These are phyloP conservation scores for Boletus rubropictus DNA, from an alignment of 768 basidiomycete genomes.

Conservation along the genomic window DNA sequence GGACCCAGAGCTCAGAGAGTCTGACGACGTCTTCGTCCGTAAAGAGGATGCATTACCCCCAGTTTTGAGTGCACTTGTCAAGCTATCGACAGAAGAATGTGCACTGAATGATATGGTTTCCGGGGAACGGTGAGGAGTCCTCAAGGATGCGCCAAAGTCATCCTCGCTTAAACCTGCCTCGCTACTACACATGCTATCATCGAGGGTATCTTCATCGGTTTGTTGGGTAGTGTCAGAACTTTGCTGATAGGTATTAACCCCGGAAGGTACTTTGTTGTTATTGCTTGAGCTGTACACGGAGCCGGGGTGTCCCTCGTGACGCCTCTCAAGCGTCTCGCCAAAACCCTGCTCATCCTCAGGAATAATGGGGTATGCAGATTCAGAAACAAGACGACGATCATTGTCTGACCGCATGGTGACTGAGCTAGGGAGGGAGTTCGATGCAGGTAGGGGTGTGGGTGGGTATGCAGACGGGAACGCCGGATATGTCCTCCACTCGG, in stretches of 20 bases:
- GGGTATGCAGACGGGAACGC: slow-evolving; percentile 76
- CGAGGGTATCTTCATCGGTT: slow-evolving; percentile 19
- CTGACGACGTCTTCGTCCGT: slow-evolving; percentile 38
- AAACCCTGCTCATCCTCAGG: slow-evolving; percentile 56
- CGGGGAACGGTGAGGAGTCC: slow-evolving; percentile 46
- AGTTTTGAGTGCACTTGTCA: slow-evolving; percentile 35
- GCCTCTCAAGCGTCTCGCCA: slow-evolving; percentile 62
- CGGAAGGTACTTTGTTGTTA: slow-evolving; percentile 29
- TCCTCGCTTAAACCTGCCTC: slow-evolving; percentile 37
- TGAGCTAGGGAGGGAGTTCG: slow-evolving; percentile 29
- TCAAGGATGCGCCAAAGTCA: slow-evolving; percentile 60
- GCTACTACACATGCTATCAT: slow-evolving; percentile 25
- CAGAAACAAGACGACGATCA: slow-evolving; percentile 3
- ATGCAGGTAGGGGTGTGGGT: slow-evolving; percentile 51
- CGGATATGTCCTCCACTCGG: slow-evolving; percentile 72
- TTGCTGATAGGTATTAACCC: slow-evolving; percentile 34
- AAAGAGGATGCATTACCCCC: slow-evolving; percentile 35
- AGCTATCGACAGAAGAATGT: slow-evolving; percentile 23
- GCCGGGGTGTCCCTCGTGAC: slow-evolving; percentile 56
- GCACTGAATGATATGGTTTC: slow-evolving; percentile 18
- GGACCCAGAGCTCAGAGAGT: slow-evolving; percentile 36
- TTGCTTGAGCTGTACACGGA: slow-evolving; percentile 60
- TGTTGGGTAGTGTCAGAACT: slow-evolving; percentile 1
- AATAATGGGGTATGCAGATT: slow-evolving; percentile 26
- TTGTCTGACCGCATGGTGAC: slow-evolving; percentile 2